phyloP scores from a whole-genome alignment of 2,329 filamentous ascomycete genomes.

The Nothophaeocryptopus gaeumannii region DNA sequence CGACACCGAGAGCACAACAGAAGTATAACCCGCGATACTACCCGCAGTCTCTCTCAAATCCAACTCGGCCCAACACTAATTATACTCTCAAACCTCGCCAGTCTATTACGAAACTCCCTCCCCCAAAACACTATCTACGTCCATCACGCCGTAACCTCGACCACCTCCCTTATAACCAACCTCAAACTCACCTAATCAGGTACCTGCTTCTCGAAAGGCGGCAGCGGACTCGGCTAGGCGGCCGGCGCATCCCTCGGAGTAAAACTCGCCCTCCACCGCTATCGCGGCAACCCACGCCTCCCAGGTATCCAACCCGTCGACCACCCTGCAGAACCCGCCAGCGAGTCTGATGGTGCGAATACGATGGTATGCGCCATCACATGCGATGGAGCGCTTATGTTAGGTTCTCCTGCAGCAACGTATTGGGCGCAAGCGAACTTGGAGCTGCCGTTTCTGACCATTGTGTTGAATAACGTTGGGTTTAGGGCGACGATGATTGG shows the following conservation, averaged over 20 bases:
- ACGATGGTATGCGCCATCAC: constrained; percentile 12
- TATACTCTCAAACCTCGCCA: constrained; percentile 12
- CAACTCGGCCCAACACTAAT: constrained; percentile 3
- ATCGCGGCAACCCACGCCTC: too few species aligned
- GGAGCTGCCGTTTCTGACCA: constrained; percentile 17
- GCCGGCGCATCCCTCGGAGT: constrained; percentile 21
- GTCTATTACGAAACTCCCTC: constrained; percentile 6
- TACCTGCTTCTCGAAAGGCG: constrained; percentile 20
- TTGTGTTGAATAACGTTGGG: constrained; percentile 25
- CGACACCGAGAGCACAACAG: not conserved
- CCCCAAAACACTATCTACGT: constrained; percentile 17
- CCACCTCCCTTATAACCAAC: constrained; percentile 15
- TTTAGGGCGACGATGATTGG: constrained; percentile 21
- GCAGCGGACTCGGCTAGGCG: constrained; percentile 23
- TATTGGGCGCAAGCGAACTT: constrained; percentile 14
- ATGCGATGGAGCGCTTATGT: constrained; percentile 16
- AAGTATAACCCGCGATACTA: not conserved
- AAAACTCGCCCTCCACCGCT: constrained; percentile 2
- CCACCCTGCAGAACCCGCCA: not conserved
- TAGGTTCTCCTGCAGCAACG: constrained; percentile 12
- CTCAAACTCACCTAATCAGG: constrained; percentile 15
- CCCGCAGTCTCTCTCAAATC: not conserved
- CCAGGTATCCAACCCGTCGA: too few species aligned
- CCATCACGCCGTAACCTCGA: constrained; percentile 22
- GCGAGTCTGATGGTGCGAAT: not conserved